These are phyloP conservation scores for Metschnikowia orientalis DNA, from an alignment of 805 yeast genomes.

Conservation along the genomic window DNA sequence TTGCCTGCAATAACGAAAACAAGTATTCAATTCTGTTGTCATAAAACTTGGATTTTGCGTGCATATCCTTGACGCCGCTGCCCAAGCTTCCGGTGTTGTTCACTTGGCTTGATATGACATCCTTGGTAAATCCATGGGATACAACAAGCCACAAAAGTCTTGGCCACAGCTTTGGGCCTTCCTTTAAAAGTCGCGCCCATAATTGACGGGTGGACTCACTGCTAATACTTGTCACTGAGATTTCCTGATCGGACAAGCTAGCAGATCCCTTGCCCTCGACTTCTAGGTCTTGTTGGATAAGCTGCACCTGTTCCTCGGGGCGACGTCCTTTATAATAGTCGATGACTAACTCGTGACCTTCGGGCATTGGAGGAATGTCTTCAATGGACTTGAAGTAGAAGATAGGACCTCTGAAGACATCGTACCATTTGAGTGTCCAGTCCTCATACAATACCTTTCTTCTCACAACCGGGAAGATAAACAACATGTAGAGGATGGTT, in stretches of 20 bases:
- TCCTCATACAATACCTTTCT: constrained; percentile 59
- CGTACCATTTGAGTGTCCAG: constrained; percentile 61
- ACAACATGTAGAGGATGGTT: constrained; percentile 43
- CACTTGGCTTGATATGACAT: constrained; percentile 51
- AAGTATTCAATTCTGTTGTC: constrained; percentile 67
- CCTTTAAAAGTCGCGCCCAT: constrained; percentile 40
- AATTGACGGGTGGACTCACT: constrained; percentile 33
- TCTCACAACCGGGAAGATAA: constrained; percentile 57
- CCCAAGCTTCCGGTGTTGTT: constrained; percentile 36
- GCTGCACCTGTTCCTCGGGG: constrained; percentile 15
- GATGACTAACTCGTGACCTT: constrained; percentile 48
- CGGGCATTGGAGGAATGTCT: constrained; percentile 64
- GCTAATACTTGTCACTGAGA: constrained; percentile 17
- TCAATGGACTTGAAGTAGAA: constrained; percentile 52
- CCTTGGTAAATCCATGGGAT: constrained; percentile 61
- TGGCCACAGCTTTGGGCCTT: constrained; percentile 54
- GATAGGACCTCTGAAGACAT: constrained; percentile 53
- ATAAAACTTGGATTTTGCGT: constrained; percentile 57
- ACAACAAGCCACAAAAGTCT: constrained; percentile 44
- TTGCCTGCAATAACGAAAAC: constrained; percentile 62
- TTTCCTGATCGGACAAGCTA: constrained; percentile 9
- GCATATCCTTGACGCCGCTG: constrained; percentile 48
- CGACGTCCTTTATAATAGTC: constrained; percentile 68
- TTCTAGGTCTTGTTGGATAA: constrained; percentile 15
- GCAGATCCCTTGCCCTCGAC: constrained; percentile 13